Evolutionary conservation across 2,329 filamentous ascomycete species (phyloP).

Genomic region (Ophiostoma ips): DNA sequence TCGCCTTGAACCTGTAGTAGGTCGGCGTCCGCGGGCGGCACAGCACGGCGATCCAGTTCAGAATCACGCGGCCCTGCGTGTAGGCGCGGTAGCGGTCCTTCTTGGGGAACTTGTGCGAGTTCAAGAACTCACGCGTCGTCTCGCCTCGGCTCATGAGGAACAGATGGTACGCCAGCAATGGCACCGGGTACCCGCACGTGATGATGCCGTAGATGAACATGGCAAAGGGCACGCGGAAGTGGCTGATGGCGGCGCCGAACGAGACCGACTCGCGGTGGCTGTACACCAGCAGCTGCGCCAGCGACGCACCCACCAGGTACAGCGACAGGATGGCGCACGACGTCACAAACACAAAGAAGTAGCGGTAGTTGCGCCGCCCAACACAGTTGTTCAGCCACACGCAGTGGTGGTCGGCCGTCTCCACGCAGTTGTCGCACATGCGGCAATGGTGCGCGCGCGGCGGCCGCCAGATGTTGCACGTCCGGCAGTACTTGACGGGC

Average conservation of each 20-base stretch:
- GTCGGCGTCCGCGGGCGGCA: slow-evolving; percentile 74
- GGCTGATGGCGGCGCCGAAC: slow-evolving; percentile 53
- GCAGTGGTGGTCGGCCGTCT: slow-evolving; percentile 95
- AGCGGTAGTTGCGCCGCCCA: slow-evolving; percentile 91
- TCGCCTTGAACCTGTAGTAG: slow-evolving; percentile 74
- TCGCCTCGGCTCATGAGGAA: slow-evolving; percentile 85
- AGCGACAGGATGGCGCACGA: slow-evolving; percentile 62
- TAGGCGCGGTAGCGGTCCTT: slow-evolving; percentile 86
- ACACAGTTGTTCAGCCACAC: slow-evolving; percentile 99
- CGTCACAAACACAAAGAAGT: slow-evolving; percentile 86
- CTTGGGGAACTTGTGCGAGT: slow-evolving; percentile 88
- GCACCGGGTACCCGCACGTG: slow-evolving; percentile 64
- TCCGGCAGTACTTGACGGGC: slow-evolving; percentile 94
- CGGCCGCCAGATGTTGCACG: slow-evolving; percentile 93
- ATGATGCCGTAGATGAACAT: slow-evolving; percentile 75
- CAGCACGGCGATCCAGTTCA: slow-evolving; percentile 71
- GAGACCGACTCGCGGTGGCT: slow-evolving; percentile 45
- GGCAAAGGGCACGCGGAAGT: slow-evolving; percentile 70
- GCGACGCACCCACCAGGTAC: slow-evolving; percentile 61
- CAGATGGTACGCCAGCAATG: slow-evolving; percentile 76
- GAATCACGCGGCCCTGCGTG: slow-evolving; percentile 58
- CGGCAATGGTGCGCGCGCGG: slow-evolving; percentile 93
- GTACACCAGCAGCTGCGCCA: slow-evolving; percentile 72
- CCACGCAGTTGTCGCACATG: slow-evolving; percentile 91
- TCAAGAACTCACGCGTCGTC: slow-evolving; percentile 91